Conservation (phyloP, 495 filamentous ascomycete species). For the Elasticomyces elasticus region DNA sequence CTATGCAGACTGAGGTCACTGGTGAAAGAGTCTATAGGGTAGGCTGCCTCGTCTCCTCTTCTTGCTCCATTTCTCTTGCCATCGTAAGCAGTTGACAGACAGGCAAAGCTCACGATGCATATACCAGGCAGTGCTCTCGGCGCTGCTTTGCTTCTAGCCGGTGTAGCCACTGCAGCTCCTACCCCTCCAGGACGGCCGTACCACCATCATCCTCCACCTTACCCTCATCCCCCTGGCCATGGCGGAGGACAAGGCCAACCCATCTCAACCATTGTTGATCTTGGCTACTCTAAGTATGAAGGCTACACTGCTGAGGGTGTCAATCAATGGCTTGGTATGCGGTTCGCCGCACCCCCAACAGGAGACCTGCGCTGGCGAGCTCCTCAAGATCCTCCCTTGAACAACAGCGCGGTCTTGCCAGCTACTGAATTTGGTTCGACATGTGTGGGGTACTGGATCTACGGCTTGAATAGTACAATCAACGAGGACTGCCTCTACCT, state of each 20-base stretch:
- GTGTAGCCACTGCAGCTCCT: background rate
- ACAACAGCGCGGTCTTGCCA: background rate
- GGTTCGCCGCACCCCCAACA: conserved; percentile 11
- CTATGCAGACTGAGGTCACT: background rate
- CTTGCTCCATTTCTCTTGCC: background rate
- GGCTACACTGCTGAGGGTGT: conserved; percentile 6
- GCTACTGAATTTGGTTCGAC: conserved; percentile 6
- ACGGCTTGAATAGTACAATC: background rate
- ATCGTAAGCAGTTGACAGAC: background rate
- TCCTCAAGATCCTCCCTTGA: conserved; percentile 7
- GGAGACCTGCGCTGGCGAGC: conserved; percentile 17
- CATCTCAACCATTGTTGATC: conserved; percentile 13
- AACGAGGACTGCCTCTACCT: conserved; percentile 32
- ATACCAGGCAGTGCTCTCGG: background rate
- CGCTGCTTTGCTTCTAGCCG: background rate
- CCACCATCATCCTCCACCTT: background rate
- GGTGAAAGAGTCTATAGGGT: background rate
- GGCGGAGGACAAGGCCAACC: conserved; percentile 1
- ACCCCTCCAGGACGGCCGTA: background rate
- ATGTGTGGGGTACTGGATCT: conserved; percentile 6
- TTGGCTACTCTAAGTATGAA: conserved; percentile 16
- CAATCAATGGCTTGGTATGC: conserved; percentile 16
- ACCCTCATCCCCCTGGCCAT: background rate
- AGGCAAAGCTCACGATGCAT: background rate
- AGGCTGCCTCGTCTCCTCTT: background rate